Evolutionary conservation across 495 filamentous ascomycete species (phyloP).

Genomic region (Annulohypoxylon nitens): DNA sequence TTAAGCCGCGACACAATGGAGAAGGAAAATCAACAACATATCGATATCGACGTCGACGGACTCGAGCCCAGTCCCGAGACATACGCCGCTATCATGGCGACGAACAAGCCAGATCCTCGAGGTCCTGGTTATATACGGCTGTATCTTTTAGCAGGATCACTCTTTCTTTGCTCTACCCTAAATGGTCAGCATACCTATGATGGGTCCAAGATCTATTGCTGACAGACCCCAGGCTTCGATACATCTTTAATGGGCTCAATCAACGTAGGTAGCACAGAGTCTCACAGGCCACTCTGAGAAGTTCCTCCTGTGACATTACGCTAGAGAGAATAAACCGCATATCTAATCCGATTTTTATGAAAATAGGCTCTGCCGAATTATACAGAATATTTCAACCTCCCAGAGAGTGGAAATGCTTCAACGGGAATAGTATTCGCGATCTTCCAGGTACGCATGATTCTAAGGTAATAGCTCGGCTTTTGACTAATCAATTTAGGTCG

Average conservation of each 20-base stretch:
- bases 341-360: neutral
- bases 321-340: neutral
- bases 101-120: slow-evolving; percentile 46
- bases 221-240: slow-evolving; percentile 45
- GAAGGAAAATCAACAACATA: slow-evolving; percentile 9
- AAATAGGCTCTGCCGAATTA: slow-evolving; percentile 51
- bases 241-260: slow-evolving; percentile 54
- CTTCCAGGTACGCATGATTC: slow-evolving; percentile 46
- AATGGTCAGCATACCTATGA: slow-evolving; percentile 39
- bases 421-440: slow-evolving; percentile 54
- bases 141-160: slow-evolving; percentile 45
- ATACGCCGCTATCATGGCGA: slow-evolving; percentile 50
- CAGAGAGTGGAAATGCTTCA: slow-evolving; percentile 43
- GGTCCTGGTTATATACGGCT: slow-evolving; percentile 48
- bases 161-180: slow-evolving; percentile 52
- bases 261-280: slow-evolving; percentile 39
- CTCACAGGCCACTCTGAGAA: too few relatives aligned
- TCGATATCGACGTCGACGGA: slow-evolving; percentile 29
- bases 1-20: slow-evolving; percentile 30
- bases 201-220: neutral
- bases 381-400: slow-evolving; percentile 47
- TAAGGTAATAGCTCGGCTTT: neutral
- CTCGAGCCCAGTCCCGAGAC: slow-evolving; percentile 42
- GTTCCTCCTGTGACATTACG: neutral
- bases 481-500: slow-evolving; percentile 38